Percentiles rank a stretch among this genome's conserved stretches.
phyloP scores from a whole-genome alignment of 495 filamentous ascomycete genomes.

The Cetradonia linearis region DNA sequence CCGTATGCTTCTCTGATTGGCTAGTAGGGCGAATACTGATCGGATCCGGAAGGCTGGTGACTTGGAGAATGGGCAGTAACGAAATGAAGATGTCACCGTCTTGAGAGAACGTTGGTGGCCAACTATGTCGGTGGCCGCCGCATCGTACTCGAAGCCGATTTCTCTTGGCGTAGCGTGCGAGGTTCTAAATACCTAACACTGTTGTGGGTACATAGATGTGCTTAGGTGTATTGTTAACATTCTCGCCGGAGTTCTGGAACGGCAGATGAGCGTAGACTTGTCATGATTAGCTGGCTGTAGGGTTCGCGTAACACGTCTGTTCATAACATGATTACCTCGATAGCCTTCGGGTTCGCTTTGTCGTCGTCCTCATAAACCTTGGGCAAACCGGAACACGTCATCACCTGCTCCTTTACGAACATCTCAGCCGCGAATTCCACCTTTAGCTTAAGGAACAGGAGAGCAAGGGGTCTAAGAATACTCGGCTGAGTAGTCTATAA shows the following conservation, averaged over 20 bases:
- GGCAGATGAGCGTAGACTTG: slow-evolving; percentile 19
- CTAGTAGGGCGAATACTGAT: slow-evolving; percentile 27
- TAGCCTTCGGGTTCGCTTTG: background rate
- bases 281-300: background rate
- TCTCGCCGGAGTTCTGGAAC: slow-evolving; percentile 44
- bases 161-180: slow-evolving; percentile 34
- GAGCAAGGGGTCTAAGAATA: background rate
- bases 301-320: background rate
- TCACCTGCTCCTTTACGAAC: background rate
- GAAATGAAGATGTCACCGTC: slow-evolving; percentile 43
- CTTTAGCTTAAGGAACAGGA: background rate
- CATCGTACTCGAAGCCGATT: slow-evolving; percentile 35
- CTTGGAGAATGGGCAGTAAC: slow-evolving; percentile 34
- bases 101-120: slow-evolving; percentile 36
- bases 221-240: slow-evolving; percentile 35
- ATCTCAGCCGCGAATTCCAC: background rate
- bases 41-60: slow-evolving; percentile 34
- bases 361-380: background rate
- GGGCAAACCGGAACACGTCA: background rate
- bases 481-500: background rate
- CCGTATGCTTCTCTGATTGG: slow-evolving; percentile 24
- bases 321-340: background rate
- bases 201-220: slow-evolving; percentile 40
- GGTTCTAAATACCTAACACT: slow-evolving; percentile 36
- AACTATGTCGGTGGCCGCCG: slow-evolving; percentile 41